Evolutionary conservation across 352 stramenopile genomes (phyloP).

Genomic region (Globisporangium echinulatum): DNA sequence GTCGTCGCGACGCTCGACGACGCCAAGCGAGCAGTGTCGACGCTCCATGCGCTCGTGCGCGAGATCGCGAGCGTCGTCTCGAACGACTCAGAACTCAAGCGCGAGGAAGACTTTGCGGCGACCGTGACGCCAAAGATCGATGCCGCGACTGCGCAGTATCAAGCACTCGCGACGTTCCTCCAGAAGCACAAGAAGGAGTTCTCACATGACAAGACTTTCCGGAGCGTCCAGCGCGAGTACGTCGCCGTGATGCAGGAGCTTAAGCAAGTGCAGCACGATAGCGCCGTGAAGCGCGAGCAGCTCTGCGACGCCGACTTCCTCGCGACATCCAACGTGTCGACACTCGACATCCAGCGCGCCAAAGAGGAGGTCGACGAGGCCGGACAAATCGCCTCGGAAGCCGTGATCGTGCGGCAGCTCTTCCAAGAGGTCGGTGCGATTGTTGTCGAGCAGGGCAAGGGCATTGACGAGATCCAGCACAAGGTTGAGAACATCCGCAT

Average conservation of each 20-base stretch:
- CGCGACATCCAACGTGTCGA: constrained; percentile 41
- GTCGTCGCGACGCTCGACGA: constrained; percentile 40
- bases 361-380: constrained; percentile 74
- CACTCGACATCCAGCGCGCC: constrained; percentile 59
- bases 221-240: constrained; percentile 51
- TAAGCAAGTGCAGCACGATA: constrained; percentile 50
- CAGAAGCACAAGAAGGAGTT: constrained; percentile 52
- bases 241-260: constrained; percentile 67
- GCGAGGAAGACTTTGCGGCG: constrained; percentile 49
- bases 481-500: constrained; percentile 70
- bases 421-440: constrained; percentile 66
- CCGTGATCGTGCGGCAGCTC: constrained; percentile 56
- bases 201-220: constrained; percentile 38
- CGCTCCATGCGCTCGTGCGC: constrained; percentile 27
- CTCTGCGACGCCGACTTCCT: constrained; percentile 73
- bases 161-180: constrained; percentile 51
- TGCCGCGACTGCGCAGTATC: constrained; percentile 52
- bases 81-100: constrained; percentile 26
- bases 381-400: constrained; percentile 52
- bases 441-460: constrained; percentile 55
- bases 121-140: constrained; percentile 44
- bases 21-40: constrained; percentile 26
- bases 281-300: constrained; percentile 42
- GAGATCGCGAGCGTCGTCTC: constrained; percentile 30
- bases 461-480: constrained; percentile 60